Evolutionary conservation across 116 monocot species (phyloP), one percentile per base, ranked within the genome.

Genomic region (Cymodocea nodosa): DNA sequence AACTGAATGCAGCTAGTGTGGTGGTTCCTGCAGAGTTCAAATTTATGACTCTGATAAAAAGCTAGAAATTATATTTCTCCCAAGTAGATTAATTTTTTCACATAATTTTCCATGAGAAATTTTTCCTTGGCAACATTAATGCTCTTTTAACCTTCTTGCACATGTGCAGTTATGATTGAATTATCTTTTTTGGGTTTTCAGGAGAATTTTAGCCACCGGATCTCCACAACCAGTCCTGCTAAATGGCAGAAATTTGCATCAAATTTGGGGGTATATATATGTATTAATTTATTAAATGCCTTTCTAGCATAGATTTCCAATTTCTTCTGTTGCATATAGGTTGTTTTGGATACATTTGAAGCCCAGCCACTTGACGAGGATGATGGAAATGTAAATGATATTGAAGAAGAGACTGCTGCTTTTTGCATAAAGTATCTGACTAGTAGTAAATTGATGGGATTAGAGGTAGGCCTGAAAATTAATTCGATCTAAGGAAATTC

Each of bases 381-480:
- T 75, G 97, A 90, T 78, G 88, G 85, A 64, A 85, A 84, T 83
- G 71, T 57, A 40, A 91, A 88, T 74, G 83, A 77, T 83, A 74
- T 97, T 64, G 81, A 83, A 50, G 79, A 94, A 60, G 95, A 95
- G 51, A 79, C 84, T 75, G 75, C 87, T 65, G 73, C 83, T 84
- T 97, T 97, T 65, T 91, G 79, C 73, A 91, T 90, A 48, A 97
- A 97, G 68, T 97, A 97, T 77, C 79, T 97, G 52, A 97, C 97
- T 50, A 91, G 97, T 76, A 97, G 87, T 70, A 97, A 97, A 75
- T 60, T 97, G 62, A 91, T 97, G 97, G 91, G 97, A 5, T 83
- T 97, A 77, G 91, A 97, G 90, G 94, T 94, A 75, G 60, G 52
- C 48, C 59, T 70, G 39, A 10, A 58, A 35, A 66, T 59, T 36